Percentiles rank a stretch among this genome's conserved stretches.
Evolutionary conservation across 106 monocot genomes (phyloP).

Genomic region (Dendrobium nobile): DNA sequence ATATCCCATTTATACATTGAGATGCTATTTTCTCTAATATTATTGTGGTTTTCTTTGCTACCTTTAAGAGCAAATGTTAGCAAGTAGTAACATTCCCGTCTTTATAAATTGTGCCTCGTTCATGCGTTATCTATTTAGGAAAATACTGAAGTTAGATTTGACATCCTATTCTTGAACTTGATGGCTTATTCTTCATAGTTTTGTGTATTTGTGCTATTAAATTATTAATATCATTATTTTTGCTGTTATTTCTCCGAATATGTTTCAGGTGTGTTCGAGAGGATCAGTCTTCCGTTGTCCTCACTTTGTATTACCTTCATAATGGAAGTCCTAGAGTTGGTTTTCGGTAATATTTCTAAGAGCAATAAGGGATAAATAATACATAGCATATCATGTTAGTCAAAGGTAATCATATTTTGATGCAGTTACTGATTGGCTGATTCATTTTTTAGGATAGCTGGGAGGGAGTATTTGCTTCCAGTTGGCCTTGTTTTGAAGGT

Average conservation of each 20-base stretch:
- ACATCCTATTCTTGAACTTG: neutral
- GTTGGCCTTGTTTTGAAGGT: constrained; percentile 97
- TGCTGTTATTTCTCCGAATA: neutral
- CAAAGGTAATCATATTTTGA: neutral
- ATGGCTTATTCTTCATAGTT: neutral
- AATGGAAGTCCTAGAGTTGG: constrained; percentile 98
- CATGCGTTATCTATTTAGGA: neutral
- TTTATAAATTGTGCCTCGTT: neutral
- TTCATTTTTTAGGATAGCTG: constrained; percentile 44
- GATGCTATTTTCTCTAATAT: constrained; percentile 2
- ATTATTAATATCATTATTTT: neutral
- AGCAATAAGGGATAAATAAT: neutral
- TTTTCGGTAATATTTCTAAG: constrained; percentile 55
- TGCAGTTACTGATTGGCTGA: neutral
- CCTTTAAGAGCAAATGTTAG: neutral
- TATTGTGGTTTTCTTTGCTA: neutral
- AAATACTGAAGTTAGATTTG: neutral
- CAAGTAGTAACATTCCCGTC: neutral
- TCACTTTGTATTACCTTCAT: constrained; percentile 88
- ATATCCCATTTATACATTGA: neutral
- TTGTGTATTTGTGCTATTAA: neutral
- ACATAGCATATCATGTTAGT: neutral
- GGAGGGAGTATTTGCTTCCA: constrained; percentile 83
- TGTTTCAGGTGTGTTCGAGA: constrained; percentile 69
- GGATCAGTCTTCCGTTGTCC: constrained; percentile 60